Conservation (phyloP, 164 flowering plant species). For the Macadamia tetraphylla region DNA sequence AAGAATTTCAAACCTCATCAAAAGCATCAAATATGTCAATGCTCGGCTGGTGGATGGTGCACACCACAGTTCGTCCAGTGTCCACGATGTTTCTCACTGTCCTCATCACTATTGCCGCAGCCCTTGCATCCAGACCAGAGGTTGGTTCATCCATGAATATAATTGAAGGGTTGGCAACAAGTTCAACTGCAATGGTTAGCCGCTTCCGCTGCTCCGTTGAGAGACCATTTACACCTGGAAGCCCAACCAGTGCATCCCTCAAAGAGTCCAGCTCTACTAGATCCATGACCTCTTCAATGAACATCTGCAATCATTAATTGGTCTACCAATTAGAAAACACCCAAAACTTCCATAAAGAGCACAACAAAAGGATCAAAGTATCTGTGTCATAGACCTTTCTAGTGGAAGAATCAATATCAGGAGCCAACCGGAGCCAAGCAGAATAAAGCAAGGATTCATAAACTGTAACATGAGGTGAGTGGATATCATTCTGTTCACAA, state of each 20-base stretch:
- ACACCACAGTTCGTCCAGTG: conserved; percentile 34
- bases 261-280: conserved; percentile 29
- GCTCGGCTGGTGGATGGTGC: conserved; percentile 39
- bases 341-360: not conserved
- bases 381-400: conserved; percentile 17
- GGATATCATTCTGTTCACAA: conserved; percentile 34
- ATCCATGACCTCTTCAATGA: conserved; percentile 30
- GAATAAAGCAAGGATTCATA: conserved; percentile 34
- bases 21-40: conserved; percentile 34
- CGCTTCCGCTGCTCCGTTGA: conserved; percentile 36
- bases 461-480: conserved; percentile 37
- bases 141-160: conserved; percentile 44
- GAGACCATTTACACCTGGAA: conserved; percentile 35
- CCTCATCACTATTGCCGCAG: conserved; percentile 37
- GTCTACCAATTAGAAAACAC: not conserved
- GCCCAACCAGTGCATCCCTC: conserved; percentile 31
- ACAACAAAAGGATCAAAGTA: not conserved
- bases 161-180: conserved; percentile 33
- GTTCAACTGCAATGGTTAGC: conserved; percentile 31
- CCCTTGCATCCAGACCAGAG: conserved; percentile 37
- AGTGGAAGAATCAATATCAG: conserved; percentile 24
- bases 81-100: conserved; percentile 33
- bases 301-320: conserved; percentile 18
- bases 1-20: conserved; percentile 22
- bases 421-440: conserved; percentile 35